A percentile compares a stretch with the other conserved stretches of the same genome.
These are phyloP conservation scores for Avena eriantha DNA, from an alignment of 176 grass and related monocot genomes.

Conservation along the genomic window DNA sequence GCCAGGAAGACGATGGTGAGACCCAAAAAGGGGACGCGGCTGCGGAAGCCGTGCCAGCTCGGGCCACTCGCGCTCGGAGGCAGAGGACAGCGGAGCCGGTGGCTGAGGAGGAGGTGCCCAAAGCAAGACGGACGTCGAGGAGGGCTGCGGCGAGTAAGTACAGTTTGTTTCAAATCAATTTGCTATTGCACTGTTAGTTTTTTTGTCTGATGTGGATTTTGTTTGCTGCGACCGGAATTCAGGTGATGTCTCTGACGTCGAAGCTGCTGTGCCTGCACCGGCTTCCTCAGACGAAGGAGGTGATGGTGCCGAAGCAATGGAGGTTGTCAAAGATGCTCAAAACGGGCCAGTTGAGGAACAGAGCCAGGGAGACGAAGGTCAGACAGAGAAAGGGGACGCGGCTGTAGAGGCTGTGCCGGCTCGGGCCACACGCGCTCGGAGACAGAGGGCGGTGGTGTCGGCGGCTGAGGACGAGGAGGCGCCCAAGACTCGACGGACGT, in stretches of 20 bases:
- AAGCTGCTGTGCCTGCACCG: background rate
- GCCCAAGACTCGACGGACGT: too few species aligned
- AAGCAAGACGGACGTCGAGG: constrained; percentile 7
- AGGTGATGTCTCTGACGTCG: background rate
- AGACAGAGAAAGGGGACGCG: background rate
- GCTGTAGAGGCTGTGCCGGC: background rate
- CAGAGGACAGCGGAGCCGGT: background rate
- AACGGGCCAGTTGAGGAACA: background rate
- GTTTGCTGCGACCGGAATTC: background rate
- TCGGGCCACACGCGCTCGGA: constrained; percentile 18
- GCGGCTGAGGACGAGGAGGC: too few species aligned
- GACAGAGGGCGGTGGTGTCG: background rate
- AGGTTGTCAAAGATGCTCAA: constrained; percentile 6
- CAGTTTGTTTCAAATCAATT: background rate
- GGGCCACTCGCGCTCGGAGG: constrained; percentile 8
- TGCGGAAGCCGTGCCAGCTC: background rate
- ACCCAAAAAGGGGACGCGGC: background rate
- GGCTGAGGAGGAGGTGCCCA: background rate
- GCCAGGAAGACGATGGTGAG: too few species aligned
- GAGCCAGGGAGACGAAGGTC: background rate
- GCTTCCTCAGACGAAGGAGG: background rate
- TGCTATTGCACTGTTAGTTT: background rate
- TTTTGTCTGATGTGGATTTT: background rate
- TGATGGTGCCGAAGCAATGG: background rate
- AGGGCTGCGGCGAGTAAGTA: background rate